Conservation (phyloP, 2,329 filamentous ascomycete genomes). For the Davidsoniella virescens region DNA sequence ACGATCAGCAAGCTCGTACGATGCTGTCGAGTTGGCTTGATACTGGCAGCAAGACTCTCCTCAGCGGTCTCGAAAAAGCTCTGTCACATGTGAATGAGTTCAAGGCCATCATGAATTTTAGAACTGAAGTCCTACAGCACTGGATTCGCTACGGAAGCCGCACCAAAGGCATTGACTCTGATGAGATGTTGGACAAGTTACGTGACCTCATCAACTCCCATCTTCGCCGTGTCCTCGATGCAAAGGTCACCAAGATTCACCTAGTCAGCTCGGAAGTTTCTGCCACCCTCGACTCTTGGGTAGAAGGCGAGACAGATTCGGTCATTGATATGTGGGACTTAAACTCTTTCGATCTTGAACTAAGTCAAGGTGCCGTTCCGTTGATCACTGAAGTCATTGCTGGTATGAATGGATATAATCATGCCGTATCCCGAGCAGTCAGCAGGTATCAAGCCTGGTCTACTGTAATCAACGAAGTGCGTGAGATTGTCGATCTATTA, state of each 20-base stretch:
- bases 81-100: slow-evolving; percentile 48
- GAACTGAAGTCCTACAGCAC: slow-evolving; percentile 52
- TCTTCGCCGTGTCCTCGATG: slow-evolving; percentile 45
- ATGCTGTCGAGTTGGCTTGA: slow-evolving; percentile 49
- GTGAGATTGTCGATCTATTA: slow-evolving; percentile 46
- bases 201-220: slow-evolving; percentile 53
- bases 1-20: slow-evolving; percentile 40
- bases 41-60: slow-evolving; percentile 40
- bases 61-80: slow-evolving; percentile 44
- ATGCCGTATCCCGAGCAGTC: slow-evolving; percentile 45
- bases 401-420: slow-evolving; percentile 55
- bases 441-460: slow-evolving; percentile 58
- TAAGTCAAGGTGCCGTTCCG: slow-evolving; percentile 44
- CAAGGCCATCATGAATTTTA: slow-evolving; percentile 49
- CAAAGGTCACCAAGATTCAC: slow-evolving; percentile 46
- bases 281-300: slow-evolving; percentile 44
- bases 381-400: slow-evolving; percentile 57
- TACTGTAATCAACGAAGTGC: slow-evolving; percentile 51
- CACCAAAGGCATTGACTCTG: slow-evolving; percentile 49
- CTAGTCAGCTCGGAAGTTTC: slow-evolving; percentile 49
- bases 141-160: slow-evolving; percentile 58
- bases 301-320: slow-evolving; percentile 32
- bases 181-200: slow-evolving; percentile 51
- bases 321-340: slow-evolving; percentile 50
- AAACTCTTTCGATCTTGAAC: slow-evolving; percentile 40